phyloP scores from a whole-genome alignment of 2,329 filamentous ascomycete genomes.

The Diaporthe sp. region DNA sequence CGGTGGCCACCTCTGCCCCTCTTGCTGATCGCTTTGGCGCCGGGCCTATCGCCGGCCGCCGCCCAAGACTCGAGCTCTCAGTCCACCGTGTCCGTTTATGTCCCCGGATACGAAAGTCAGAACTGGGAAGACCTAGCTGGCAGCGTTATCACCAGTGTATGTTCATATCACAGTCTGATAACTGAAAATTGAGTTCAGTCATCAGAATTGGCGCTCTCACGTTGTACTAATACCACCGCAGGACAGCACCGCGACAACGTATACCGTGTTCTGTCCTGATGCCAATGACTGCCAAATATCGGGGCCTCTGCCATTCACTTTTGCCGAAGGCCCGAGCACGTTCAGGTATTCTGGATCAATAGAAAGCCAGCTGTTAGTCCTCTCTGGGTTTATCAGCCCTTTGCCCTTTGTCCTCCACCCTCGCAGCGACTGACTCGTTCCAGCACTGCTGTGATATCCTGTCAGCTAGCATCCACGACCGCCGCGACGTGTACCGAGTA shows the following conservation, averaged over 20 bases:
- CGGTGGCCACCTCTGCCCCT: constrained; percentile 31
- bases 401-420: constrained; percentile 11
- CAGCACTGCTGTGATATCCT: constrained; percentile 60
- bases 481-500: constrained; percentile 62
- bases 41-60: constrained; percentile 38
- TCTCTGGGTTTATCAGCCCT: background rate
- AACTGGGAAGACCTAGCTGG: constrained; percentile 60
- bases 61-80: constrained; percentile 45
- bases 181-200: constrained; percentile 1
- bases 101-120: constrained; percentile 57
- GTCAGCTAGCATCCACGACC: constrained; percentile 56
- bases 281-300: constrained; percentile 57
- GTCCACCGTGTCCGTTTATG: constrained; percentile 57
- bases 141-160: constrained; percentile 59
- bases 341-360: constrained; percentile 44
- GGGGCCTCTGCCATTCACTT: constrained; percentile 60
- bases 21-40: constrained; percentile 33
- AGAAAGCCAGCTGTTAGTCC: constrained; percentile 24
- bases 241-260: constrained; percentile 57
- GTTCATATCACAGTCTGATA: constrained; percentile 42
- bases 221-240: constrained; percentile 40
- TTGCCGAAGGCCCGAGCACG: constrained; percentile 60
- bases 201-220: constrained; percentile 5
- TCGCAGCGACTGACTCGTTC: background rate
- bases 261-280: constrained; percentile 62